Conservation (phyloP, 139 green algal genomes). For the Asterochloris erici region DNA sequence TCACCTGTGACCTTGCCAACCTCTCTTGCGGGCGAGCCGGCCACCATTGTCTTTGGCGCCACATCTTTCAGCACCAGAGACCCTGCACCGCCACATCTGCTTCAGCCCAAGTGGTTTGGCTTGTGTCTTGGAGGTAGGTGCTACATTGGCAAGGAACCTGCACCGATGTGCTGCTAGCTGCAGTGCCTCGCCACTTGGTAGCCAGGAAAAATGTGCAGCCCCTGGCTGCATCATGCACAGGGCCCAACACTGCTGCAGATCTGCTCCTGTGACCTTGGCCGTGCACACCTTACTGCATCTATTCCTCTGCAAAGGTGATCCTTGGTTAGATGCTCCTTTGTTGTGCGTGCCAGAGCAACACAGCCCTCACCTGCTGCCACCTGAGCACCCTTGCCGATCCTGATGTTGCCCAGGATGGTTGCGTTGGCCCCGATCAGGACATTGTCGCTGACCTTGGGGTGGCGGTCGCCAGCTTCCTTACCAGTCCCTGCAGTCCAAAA, state of each 20-base stretch:
- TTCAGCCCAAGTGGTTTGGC: conserved; percentile 52
- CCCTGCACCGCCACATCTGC: conserved; percentile 22
- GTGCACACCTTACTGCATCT: too few species aligned
- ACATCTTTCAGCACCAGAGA: conserved; percentile 90
- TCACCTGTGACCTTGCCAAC: conserved; percentile 66
- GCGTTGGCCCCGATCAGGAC: conserved; percentile 89
- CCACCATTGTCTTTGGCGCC: conserved; percentile 74
- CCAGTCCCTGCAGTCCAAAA: conserved; percentile 65
- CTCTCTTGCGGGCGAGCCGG: conserved; percentile 78
- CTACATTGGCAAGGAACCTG: not conserved
- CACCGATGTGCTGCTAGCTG: too few species aligned
- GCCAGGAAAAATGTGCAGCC: too few species aligned
- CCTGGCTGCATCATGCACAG: too few species aligned
- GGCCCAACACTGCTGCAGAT: too few species aligned
- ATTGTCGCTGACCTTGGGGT: conserved; percentile 91
- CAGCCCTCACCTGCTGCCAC: conserved; percentile 14
- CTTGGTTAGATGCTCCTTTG: not conserved
- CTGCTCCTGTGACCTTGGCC: too few species aligned
- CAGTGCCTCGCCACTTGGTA: too few species aligned
- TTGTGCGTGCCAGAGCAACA: not conserved
- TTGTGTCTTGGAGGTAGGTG: conserved; percentile 8
- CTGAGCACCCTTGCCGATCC: conserved; percentile 81
- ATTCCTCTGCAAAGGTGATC: not conserved
- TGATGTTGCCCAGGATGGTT: conserved; percentile 94
- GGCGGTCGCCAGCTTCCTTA: conserved; percentile 91